Conservation (phyloP, 1,284 basidiomycete genomes). For the Anthracocystis walkeri region DNA sequence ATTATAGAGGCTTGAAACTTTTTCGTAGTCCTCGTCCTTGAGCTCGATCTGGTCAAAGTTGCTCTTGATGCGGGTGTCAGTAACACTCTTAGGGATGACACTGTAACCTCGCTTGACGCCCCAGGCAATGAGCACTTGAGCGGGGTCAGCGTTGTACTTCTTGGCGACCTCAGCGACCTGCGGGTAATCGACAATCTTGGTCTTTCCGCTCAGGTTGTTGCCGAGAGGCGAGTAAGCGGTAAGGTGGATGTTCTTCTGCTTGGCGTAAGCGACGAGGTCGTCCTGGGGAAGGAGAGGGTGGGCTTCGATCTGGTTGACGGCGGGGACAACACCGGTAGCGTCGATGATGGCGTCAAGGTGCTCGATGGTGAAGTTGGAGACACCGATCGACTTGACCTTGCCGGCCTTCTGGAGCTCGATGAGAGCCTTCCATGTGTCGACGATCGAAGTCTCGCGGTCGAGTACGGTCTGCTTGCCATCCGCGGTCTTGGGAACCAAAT, state of each 20-base stretch:
- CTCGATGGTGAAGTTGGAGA: slow-evolving; percentile 82
- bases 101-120: slow-evolving; percentile 68
- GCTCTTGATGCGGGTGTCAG: slow-evolving; percentile 65
- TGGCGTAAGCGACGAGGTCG: slow-evolving; percentile 60
- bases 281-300: slow-evolving; percentile 75
- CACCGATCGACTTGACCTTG: slow-evolving; percentile 71
- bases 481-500: slow-evolving; percentile 73
- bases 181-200: slow-evolving; percentile 64
- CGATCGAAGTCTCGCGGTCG: slow-evolving; percentile 76
- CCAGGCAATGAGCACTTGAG: slow-evolving; percentile 71
- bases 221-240: slow-evolving; percentile 71
- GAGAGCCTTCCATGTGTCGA: slow-evolving; percentile 85
- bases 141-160: slow-evolving; percentile 65
- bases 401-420: slow-evolving; percentile 73
- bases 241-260: slow-evolving; percentile 66
- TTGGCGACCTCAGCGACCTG: slow-evolving; percentile 68
- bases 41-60: slow-evolving; percentile 70
- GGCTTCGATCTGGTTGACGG: slow-evolving; percentile 84
- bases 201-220: slow-evolving; percentile 64
- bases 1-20: slow-evolving; percentile 56
- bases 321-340: slow-evolving; percentile 82
- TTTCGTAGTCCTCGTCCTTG: slow-evolving; percentile 64
- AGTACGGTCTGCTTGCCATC: slow-evolving; percentile 73
- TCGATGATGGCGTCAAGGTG: slow-evolving; percentile 79
- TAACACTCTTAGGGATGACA: slow-evolving; percentile 71